Percentiles rank a stretch among this genome's conserved stretches.
These are phyloP conservation scores for Colletotrichum liaoningense DNA, from an alignment of 2,329 filamentous ascomycete genomes.

Conservation along the genomic window DNA sequence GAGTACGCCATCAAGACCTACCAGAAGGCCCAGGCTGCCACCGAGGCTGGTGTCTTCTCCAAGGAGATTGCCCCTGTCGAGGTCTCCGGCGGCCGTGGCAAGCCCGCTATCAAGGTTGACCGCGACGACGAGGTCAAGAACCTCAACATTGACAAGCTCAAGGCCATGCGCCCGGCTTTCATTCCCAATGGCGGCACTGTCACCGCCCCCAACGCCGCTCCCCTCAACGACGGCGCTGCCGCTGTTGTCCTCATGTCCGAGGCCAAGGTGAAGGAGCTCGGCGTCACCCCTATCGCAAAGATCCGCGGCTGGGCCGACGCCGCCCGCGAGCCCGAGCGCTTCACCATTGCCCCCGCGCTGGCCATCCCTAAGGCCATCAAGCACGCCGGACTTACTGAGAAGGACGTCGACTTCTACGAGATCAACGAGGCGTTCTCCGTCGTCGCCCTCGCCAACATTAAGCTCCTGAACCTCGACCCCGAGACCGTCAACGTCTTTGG, in stretches of 20 bases:
- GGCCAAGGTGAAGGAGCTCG: constrained; percentile 91
- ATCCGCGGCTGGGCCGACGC: constrained; percentile 98
- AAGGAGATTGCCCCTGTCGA: constrained; percentile 91
- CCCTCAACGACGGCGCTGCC: constrained; percentile 93
- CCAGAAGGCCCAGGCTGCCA: constrained; percentile 90
- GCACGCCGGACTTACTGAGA: constrained; percentile 85
- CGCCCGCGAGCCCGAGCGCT: constrained; percentile 89
- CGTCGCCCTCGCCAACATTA: constrained; percentile 95
- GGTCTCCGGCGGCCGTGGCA: constrained; percentile 88
- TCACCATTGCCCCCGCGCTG: constrained; percentile 92
- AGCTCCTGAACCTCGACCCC: constrained; percentile 81
- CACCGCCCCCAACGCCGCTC: constrained; percentile 95
- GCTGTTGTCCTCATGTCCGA: constrained; percentile 95
- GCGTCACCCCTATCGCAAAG: constrained; percentile 92
- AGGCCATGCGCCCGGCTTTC: constrained; percentile 86
- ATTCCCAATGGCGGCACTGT: constrained; percentile 85
- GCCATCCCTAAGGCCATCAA: constrained; percentile 98
- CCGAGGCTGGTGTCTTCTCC: constrained; percentile 83
- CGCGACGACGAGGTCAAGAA: constrained; percentile 98
- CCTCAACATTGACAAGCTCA: constrained; percentile 85
- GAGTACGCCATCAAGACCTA: constrained; percentile 96
- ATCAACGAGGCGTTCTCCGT: constrained; percentile 99
- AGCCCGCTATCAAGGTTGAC: constrained; percentile 83
- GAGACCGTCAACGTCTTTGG: constrained; percentile 96
- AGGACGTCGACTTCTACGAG: constrained; percentile 91